phyloP scores from a whole-genome alignment of 768 basidiomycete genomes.

The Megacollybia marginata region DNA sequence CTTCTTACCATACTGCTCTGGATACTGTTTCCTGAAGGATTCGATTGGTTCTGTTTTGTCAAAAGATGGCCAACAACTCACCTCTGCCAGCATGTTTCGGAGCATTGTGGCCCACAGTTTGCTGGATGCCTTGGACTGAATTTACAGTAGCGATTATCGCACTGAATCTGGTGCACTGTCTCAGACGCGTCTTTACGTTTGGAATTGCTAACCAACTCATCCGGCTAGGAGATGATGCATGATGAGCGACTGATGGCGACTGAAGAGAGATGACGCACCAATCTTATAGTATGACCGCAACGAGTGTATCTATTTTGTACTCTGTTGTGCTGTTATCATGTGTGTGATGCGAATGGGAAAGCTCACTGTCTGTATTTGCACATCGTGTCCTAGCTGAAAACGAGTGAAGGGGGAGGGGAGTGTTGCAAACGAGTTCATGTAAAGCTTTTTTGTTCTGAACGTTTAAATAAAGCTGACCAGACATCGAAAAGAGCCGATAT shows the following conservation, averaged over 20 bases:
- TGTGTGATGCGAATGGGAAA: background rate
- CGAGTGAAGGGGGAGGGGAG: too few species aligned
- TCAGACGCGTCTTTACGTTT: constrained; percentile 45
- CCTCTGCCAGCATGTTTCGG: constrained; percentile 71
- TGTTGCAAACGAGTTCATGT: background rate
- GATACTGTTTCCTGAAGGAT: constrained; percentile 55
- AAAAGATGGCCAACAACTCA: constrained; percentile 27
- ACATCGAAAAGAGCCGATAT: constrained; percentile 7
- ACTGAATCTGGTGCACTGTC: constrained; percentile 21
- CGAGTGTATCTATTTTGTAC: constrained; percentile 54
- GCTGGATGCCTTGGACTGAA: constrained; percentile 60
- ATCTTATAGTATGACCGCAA: constrained; percentile 47
- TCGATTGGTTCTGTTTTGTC: constrained; percentile 13
- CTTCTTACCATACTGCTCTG: constrained; percentile 60
- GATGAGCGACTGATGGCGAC: background rate
- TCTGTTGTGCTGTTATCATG: constrained; percentile 27
- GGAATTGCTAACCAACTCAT: constrained; percentile 30
- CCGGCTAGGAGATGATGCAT: background rate
- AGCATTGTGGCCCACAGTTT: constrained; percentile 54
- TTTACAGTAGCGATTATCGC: constrained; percentile 59
- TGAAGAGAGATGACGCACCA: constrained; percentile 31
- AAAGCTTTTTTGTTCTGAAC: background rate
- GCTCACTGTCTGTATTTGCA: constrained; percentile 68
- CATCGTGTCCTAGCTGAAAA: constrained; percentile 30
- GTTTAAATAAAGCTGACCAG: background rate